Evolutionary conservation across 2,329 filamentous ascomycete species (phyloP).

Genomic region (Fusarium verrucosum): DNA sequence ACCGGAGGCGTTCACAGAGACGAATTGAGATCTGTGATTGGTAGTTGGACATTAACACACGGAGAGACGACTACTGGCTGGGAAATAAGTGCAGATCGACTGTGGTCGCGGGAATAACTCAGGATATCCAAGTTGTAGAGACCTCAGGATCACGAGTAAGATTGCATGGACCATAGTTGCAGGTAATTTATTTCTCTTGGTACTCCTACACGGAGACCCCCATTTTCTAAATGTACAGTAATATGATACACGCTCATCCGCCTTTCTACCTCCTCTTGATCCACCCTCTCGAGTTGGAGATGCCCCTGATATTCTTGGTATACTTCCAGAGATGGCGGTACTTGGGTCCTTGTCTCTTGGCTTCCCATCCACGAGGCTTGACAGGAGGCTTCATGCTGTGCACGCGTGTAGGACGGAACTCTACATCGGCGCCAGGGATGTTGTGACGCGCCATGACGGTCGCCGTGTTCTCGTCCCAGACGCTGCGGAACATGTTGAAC

Average conservation of each 20-base stretch:
- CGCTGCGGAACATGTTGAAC: constrained; percentile 84
- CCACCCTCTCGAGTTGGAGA: constrained; percentile 56
- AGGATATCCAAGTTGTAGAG: too few relatives aligned
- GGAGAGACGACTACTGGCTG: not conserved
- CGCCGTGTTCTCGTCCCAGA: constrained; percentile 90
- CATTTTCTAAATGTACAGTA: constrained; percentile 44
- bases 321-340: constrained; percentile 73
- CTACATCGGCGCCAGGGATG: constrained; percentile 79
- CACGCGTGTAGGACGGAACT: constrained; percentile 84
- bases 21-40: not conserved
- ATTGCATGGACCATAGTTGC: not conserved
- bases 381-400: constrained; percentile 71
- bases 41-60: not conserved
- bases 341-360: constrained; percentile 71
- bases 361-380: constrained; percentile 72
- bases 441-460: constrained; percentile 84
- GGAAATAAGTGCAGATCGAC: not conserved
- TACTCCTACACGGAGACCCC: constrained; percentile 37
- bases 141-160: not conserved
- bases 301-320: constrained; percentile 64
- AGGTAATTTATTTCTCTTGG: constrained; percentile 8
- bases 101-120: not conserved
- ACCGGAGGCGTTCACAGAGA: not conserved
- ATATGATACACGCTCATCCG: constrained; percentile 38
- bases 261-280: constrained; percentile 51